These are phyloP conservation scores for Colletotrichum lini DNA, from an alignment of 2,329 filamentous ascomycete genomes.

Conservation along the genomic window DNA sequence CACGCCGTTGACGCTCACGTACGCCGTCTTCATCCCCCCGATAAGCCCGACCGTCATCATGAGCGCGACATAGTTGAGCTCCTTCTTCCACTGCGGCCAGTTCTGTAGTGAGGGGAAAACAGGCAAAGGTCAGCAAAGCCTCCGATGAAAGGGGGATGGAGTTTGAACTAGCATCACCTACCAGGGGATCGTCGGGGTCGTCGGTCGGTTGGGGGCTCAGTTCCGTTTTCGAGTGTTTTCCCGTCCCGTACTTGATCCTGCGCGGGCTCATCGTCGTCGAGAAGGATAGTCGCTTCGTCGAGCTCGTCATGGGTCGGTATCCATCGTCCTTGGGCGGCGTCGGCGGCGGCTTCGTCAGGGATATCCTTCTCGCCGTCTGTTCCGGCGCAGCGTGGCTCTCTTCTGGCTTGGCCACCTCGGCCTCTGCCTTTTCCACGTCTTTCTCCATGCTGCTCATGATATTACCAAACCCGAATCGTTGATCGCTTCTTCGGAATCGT, in stretches of 20 bases:
- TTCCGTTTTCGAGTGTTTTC: conserved; percentile 60
- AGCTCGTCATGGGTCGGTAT: conserved; percentile 49
- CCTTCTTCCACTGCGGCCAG: conserved; percentile 69
- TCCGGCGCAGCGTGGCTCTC: conserved; percentile 23
- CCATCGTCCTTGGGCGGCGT: conserved; percentile 27
- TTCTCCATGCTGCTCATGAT: conserved; percentile 26
- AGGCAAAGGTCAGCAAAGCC: not conserved
- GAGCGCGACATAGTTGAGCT: conserved; percentile 63
- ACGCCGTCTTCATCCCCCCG: conserved; percentile 68
- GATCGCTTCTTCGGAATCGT: not conserved
- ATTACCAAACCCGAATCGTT: not conserved
- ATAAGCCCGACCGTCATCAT: conserved; percentile 62
- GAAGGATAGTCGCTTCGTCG: conserved; percentile 55
- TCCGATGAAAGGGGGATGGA: not conserved
- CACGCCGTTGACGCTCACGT: conserved; percentile 62
- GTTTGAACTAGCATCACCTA: conserved; percentile 48
- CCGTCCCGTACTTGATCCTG: conserved; percentile 63
- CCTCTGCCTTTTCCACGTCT: conserved; percentile 27
- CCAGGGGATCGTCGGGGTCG: conserved; percentile 67
- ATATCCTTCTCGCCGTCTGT: conserved; percentile 17
- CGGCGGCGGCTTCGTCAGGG: conserved; percentile 24
- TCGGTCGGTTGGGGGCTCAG: conserved; percentile 70
- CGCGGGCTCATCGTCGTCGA: conserved; percentile 50
- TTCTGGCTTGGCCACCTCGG: conserved; percentile 2
- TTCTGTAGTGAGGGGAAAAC: conserved; percentile 56